Conservation (phyloP, 257 asterid species). For the Mentha longifolia region DNA sequence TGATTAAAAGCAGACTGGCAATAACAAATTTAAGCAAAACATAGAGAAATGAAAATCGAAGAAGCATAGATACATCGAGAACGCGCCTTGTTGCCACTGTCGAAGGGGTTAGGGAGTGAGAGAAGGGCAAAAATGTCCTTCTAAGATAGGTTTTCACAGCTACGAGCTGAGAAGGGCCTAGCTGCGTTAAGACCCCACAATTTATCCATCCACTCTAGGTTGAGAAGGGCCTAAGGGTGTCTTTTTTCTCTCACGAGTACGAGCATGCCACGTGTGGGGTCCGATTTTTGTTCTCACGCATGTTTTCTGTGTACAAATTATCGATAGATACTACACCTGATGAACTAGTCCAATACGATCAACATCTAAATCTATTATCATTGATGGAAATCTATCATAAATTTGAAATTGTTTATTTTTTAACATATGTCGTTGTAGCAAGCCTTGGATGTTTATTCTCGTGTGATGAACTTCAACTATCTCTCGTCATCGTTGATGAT, state of each 20-base stretch:
- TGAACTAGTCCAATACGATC: background rate
- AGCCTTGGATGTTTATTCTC: background rate
- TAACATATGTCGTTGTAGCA: background rate
- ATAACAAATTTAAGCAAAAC: too few relatives aligned
- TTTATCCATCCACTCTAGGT: too few relatives aligned
- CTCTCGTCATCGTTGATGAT: background rate
- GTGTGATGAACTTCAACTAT: background rate
- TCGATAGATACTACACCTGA: background rate
- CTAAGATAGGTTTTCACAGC: conserved; percentile 46
- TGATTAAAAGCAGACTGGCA: too few relatives aligned
- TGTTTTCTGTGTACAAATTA: too few relatives aligned
- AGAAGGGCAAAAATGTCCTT: conserved; percentile 87
- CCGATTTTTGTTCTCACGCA: too few relatives aligned
- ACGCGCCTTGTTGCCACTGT: conserved; percentile 73
- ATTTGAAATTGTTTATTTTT: too few relatives aligned
- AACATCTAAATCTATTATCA: background rate
- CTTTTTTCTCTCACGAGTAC: background rate
- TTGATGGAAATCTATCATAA: too few relatives aligned
- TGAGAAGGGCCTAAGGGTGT: background rate
- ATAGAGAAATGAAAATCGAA: too few relatives aligned
- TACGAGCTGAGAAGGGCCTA: conserved; percentile 27
- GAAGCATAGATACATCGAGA: conserved; percentile 15
- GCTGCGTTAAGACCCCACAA: too few relatives aligned
- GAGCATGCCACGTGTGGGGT: too few relatives aligned
- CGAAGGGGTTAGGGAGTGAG: conserved; percentile 71